phyloP scores from a whole-genome alignment of 2,329 filamentous ascomycete genomes.

The Alternaria sp. region DNA sequence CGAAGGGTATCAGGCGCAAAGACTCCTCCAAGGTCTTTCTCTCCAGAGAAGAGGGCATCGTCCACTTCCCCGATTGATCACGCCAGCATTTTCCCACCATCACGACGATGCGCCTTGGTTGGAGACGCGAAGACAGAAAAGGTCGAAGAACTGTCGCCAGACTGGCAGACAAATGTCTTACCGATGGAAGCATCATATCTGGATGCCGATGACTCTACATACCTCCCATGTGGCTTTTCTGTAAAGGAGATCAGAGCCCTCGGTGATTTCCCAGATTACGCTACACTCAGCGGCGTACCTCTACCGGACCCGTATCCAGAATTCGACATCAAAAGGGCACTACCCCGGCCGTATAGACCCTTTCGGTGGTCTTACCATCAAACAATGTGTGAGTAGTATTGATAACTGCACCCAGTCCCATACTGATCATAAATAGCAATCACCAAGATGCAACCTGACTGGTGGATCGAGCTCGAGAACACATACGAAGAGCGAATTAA shows the following conservation, averaged over 20 bases:
- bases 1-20: slow-evolving; percentile 55
- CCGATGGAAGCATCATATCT: slow-evolving; percentile 36
- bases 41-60: slow-evolving; percentile 53
- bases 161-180: slow-evolving; percentile 32
- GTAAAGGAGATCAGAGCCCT: slow-evolving; percentile 71
- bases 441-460: slow-evolving; percentile 78
- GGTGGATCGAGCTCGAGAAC: slow-evolving; percentile 87
- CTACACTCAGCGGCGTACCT: slow-evolving; percentile 74
- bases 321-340: slow-evolving; percentile 73
- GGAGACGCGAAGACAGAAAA: slow-evolving; percentile 34
- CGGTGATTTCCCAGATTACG: slow-evolving; percentile 81
- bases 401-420: neutral
- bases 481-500: slow-evolving; percentile 72
- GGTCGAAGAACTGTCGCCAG: slow-evolving; percentile 25
- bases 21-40: slow-evolving; percentile 62
- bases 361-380: slow-evolving; percentile 87
- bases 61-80: slow-evolving; percentile 47
- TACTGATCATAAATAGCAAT: slow-evolving; percentile 61
- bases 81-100: slow-evolving; percentile 60
- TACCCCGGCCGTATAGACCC: slow-evolving; percentile 77
- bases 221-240: slow-evolving; percentile 73
- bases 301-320: slow-evolving; percentile 67
- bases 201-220: slow-evolving; percentile 46
- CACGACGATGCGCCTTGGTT: slow-evolving; percentile 55
- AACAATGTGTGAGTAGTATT: slow-evolving; percentile 76